Evolutionary conservation across 495 filamentous ascomycete species (phyloP).

Genomic region (Aspergillus haitiensis): DNA sequence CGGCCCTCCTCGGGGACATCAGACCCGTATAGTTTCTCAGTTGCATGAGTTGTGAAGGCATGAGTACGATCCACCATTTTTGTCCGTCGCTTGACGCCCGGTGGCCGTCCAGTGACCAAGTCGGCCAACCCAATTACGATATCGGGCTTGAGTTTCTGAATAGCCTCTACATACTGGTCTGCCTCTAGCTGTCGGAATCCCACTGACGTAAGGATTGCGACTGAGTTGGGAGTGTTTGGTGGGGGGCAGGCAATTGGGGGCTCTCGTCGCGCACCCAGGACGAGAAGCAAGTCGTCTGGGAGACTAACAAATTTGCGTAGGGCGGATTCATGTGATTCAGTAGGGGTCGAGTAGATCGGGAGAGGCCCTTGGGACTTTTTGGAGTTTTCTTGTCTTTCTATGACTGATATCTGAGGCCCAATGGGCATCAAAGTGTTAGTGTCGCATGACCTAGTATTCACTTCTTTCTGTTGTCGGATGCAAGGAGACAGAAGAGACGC

Average conservation of each 20-base stretch:
- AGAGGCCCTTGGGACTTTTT: constrained; percentile 45
- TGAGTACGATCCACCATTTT: constrained; percentile 88
- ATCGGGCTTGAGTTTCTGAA: constrained; percentile 69
- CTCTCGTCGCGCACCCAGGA: constrained; percentile 78
- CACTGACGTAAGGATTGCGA: constrained; percentile 78
- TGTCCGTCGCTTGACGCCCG: constrained; percentile 66
- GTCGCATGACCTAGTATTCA: background rate
- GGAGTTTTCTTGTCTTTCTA: constrained; percentile 59
- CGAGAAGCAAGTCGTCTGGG: constrained; percentile 54
- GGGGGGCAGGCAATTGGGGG: constrained; percentile 72
- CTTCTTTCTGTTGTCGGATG: background rate
- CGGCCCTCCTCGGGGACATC: constrained; percentile 36
- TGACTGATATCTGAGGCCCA: constrained; percentile 58
- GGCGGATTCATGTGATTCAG: constrained; percentile 45
- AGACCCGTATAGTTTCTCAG: constrained; percentile 52
- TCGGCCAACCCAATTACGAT: constrained; percentile 79
- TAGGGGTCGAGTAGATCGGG: constrained; percentile 51
- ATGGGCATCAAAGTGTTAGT: constrained; percentile 34
- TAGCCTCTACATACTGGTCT: constrained; percentile 63
- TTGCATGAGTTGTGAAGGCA: constrained; percentile 58
- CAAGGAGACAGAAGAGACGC: background rate
- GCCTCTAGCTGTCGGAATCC: constrained; percentile 73
- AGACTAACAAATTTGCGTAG: constrained; percentile 73
- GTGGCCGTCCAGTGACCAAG: constrained; percentile 57
- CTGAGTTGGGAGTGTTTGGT: constrained; percentile 68